A percentile compares a stretch with the other conserved stretches of the same genome.
These are phyloP conservation scores for Neonothopanus nambi DNA, from an alignment of 1,284 basidiomycete genomes.

Conservation along the genomic window DNA sequence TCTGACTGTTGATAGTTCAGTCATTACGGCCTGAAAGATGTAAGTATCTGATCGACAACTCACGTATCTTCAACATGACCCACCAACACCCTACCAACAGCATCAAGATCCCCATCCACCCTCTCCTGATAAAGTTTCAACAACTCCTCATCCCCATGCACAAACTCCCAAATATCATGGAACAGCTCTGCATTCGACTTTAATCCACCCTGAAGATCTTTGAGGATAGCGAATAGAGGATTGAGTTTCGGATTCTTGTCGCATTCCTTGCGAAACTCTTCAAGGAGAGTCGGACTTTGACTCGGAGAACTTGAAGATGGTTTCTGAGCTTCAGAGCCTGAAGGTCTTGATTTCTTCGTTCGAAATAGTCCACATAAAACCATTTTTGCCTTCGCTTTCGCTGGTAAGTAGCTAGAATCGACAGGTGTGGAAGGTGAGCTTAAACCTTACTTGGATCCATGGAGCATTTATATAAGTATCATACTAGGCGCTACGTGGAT, in stretches of 20 bases:
- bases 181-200: background rate
- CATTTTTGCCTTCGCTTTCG: too few relatives aligned
- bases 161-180: background rate
- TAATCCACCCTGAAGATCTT: background rate
- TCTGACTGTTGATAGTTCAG: background rate
- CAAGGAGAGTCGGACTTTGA: background rate
- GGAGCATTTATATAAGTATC: too few relatives aligned
- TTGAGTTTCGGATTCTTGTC: conserved; percentile 3
- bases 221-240: conserved; percentile 1
- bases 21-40: background rate
- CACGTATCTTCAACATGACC: background rate
- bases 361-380: too few relatives aligned
- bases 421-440: too few relatives aligned
- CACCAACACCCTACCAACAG: background rate
- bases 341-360: too few relatives aligned
- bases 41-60: background rate
- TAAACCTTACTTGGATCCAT: too few relatives aligned
- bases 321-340: too few relatives aligned
- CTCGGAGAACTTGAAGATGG: too few relatives aligned
- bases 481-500: too few relatives aligned
- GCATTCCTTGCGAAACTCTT: conserved; percentile 2
- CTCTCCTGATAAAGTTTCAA: background rate
- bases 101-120: background rate
- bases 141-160: background rate
- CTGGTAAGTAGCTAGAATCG: too few relatives aligned